A percentile compares a stretch with the other conserved stretches of the same genome.
These are phyloP conservation scores for Melanomma pulvis-pyrius DNA, from an alignment of 495 filamentous ascomycete genomes.

Conservation along the genomic window DNA sequence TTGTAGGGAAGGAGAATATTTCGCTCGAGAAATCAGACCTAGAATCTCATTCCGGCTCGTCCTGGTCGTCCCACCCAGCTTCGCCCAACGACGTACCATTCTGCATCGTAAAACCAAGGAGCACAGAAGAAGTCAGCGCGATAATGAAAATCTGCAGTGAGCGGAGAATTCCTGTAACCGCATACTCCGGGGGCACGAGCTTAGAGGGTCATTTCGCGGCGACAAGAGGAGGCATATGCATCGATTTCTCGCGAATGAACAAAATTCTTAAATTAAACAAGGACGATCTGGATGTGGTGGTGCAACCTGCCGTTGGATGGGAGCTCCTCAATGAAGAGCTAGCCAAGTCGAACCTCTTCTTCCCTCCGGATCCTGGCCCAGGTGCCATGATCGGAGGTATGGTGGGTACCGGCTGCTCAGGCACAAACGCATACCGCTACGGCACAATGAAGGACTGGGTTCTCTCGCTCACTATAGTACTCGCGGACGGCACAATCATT, in stretches of 20 bases:
- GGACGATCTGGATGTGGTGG: conserved; percentile 77
- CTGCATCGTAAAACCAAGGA: conserved; percentile 42
- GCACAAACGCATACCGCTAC: conserved; percentile 91
- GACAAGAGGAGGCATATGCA: conserved; percentile 72
- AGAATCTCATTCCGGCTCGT: conserved; percentile 73
- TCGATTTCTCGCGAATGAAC: conserved; percentile 78
- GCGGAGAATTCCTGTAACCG: conserved; percentile 72
- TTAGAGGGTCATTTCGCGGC: conserved; percentile 81
- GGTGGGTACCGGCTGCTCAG: conserved; percentile 91
- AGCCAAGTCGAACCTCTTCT: conserved; percentile 69
- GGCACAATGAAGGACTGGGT: conserved; percentile 99
- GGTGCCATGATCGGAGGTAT: conserved; percentile 93
- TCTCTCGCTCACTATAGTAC: conserved; percentile 82
- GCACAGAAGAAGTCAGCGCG: conserved; percentile 56
- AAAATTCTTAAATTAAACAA: conserved; percentile 70
- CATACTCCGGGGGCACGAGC: conserved; percentile 74
- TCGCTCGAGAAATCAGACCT: conserved; percentile 72
- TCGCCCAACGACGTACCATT: conserved; percentile 41
- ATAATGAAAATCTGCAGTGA: conserved; percentile 77
- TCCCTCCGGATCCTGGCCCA: conserved; percentile 81
- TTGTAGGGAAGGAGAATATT: conserved; percentile 84
- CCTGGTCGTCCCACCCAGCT: conserved; percentile 80
- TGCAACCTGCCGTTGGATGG: conserved; percentile 82
- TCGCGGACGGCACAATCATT: conserved; percentile 89
- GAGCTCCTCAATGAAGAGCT: conserved; percentile 75